Percentiles rank a stretch among this genome's conserved stretches.
These are phyloP conservation scores for Stephania japonica DNA, from an alignment of 164 flowering plant genomes.

Conservation along the genomic window DNA sequence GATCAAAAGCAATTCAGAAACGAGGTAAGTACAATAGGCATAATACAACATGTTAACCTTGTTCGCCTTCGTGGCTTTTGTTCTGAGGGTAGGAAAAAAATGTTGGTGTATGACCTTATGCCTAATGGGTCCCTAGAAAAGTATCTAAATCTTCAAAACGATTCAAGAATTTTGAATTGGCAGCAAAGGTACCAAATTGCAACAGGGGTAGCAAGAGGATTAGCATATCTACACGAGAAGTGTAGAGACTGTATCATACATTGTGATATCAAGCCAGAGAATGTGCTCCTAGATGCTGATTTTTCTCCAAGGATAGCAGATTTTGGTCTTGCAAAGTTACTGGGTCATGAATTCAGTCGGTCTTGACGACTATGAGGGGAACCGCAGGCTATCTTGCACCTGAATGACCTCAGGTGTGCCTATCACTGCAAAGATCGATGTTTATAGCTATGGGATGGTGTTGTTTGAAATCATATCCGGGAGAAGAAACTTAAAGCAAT, in stretches of 20 bases:
- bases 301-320: conserved; percentile 36
- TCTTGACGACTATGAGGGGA: conserved; percentile 39
- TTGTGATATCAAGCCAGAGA: conserved; percentile 39
- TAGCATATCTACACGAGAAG: no score
- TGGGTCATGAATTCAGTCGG: conserved; percentile 35
- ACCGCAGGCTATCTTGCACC: conserved; percentile 42
- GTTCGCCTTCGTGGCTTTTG: conserved; percentile 54
- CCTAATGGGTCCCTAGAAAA: no score
- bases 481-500: no score
- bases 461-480: conserved; percentile 21
- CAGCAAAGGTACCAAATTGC: no score
- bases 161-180: no score
- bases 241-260: conserved; percentile 21
- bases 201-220: no score
- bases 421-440: conserved; percentile 37
- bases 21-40: conserved; percentile 72
- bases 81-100: conserved; percentile 32
- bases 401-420: conserved; percentile 38
- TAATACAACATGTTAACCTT: conserved; percentile 53
- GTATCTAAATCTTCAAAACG: no score
- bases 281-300: conserved; percentile 28
- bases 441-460: conserved; percentile 41
- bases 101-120: conserved; percentile 24
- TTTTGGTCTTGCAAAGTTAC: conserved; percentile 36
- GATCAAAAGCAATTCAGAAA: conserved; percentile 23